These are phyloP conservation scores for Marasmius sp. DNA, from an alignment of 1,284 basidiomycete genomes.

Conservation along the genomic window DNA sequence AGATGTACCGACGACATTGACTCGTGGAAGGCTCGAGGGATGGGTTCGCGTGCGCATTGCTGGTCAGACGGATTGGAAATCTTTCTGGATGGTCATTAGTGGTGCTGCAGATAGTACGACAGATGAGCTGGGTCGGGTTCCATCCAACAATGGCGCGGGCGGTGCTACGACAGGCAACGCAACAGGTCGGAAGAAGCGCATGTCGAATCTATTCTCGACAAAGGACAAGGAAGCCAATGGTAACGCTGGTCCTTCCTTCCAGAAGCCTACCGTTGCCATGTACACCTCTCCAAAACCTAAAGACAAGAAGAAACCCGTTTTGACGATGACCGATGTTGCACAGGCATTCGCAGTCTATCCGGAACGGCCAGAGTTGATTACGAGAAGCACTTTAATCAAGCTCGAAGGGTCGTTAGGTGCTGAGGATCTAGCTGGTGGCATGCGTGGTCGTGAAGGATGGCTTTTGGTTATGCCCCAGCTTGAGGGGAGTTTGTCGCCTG, in stretches of 20 bases:
- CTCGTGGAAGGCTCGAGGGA: conserved; percentile 83
- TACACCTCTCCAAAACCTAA: conserved; percentile 63
- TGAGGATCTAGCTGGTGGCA: conserved; percentile 65
- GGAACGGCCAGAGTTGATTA: conserved; percentile 90
- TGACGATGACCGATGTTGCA: conserved; percentile 56
- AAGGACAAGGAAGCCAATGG: conserved; percentile 21
- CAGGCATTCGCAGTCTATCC: conserved; percentile 92
- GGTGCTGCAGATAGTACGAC: conserved; percentile 24
- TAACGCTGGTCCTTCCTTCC: conserved; percentile 26
- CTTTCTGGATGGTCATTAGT: conserved; percentile 83
- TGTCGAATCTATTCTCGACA: conserved; percentile 68
- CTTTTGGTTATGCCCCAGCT: conserved; percentile 85
- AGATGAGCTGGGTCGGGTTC: conserved; percentile 9
- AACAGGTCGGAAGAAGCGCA: conserved; percentile 53
- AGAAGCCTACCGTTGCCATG: conserved; percentile 56
- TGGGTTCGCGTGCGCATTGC: conserved; percentile 92
- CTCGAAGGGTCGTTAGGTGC: conserved; percentile 80
- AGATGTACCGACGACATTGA: conserved; percentile 65
- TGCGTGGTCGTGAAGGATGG: conserved; percentile 77
- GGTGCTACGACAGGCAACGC: conserved; percentile 12
- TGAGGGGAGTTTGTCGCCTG: conserved; percentile 38
- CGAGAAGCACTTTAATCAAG: conserved; percentile 85
- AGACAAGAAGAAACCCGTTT: conserved; percentile 65
- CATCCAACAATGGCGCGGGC: conserved; percentile 11
- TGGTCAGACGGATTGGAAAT: conserved; percentile 95